Percentiles rank a stretch among this genome's conserved stretches.
These are phyloP conservation scores for Copromyces sp. DNA, from an alignment of 495 filamentous ascomycete genomes.

Conservation along the genomic window DNA sequence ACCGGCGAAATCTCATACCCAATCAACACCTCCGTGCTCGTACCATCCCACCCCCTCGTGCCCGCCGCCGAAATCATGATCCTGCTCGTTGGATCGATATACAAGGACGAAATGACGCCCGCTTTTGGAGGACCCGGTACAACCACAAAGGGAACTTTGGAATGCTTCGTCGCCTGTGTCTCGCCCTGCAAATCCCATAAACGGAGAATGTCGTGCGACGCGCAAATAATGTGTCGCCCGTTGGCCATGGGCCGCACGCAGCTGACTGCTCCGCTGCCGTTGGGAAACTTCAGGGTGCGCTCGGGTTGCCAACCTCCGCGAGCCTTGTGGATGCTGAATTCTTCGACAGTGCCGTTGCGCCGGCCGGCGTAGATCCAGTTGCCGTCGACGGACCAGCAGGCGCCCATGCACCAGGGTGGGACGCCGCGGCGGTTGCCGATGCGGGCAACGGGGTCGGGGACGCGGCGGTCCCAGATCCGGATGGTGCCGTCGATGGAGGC, in stretches of 20 bases:
- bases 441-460: conserved; percentile 63
- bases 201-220: conserved; percentile 86
- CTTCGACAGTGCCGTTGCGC: conserved; percentile 89
- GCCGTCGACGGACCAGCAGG: conserved; percentile 94
- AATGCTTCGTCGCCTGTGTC: conserved; percentile 52
- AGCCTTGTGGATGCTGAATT: conserved; percentile 82
- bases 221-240: conserved; percentile 85
- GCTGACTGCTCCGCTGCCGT: conserved; percentile 80
- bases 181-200: conserved; percentile 74
- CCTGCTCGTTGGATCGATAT: conserved; percentile 76
- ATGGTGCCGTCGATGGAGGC: conserved; percentile 83
- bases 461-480: conserved; percentile 82
- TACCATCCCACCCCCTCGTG: conserved; percentile 94
- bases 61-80: conserved; percentile 88
- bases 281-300: conserved; percentile 82
- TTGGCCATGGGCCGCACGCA: conserved; percentile 86
- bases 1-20: conserved; percentile 71
- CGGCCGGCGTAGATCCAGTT: conserved; percentile 92
- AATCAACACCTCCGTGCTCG: conserved; percentile 76
- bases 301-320: conserved; percentile 50
- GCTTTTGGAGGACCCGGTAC: conserved; percentile 83
- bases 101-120: conserved; percentile 75
- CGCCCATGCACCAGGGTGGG: conserved; percentile 96
- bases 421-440: conserved; percentile 60
- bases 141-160: conserved; percentile 84